A percentile compares a stretch with the other conserved stretches of the same genome.
Conservation (phyloP, 1,284 basidiomycete species). For the Irpex sp. region DNA sequence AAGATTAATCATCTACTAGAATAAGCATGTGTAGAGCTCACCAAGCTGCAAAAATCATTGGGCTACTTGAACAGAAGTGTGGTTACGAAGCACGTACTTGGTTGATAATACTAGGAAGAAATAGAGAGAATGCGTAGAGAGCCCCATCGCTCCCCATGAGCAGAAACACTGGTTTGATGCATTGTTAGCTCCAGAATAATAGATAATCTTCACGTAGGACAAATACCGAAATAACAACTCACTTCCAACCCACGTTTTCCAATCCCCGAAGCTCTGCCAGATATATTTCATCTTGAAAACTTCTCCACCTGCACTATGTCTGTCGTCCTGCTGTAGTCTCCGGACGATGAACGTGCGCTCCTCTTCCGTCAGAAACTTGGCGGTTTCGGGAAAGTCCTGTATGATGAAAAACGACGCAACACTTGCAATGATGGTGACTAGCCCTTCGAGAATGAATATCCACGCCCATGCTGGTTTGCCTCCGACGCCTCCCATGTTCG, state of each 20-base stretch:
- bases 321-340: slow-evolving; percentile 63
- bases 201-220: too few relatives aligned
- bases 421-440: slow-evolving; percentile 47
- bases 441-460: slow-evolving; percentile 71
- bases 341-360: slow-evolving; percentile 69
- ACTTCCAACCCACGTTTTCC: slow-evolving; percentile 75
- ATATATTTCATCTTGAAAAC: slow-evolving; percentile 59
- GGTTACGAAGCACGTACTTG: slow-evolving; percentile 27
- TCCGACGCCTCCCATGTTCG: slow-evolving; percentile 66
- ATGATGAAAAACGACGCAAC: slow-evolving; percentile 68
- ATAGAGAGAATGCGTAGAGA: slow-evolving; percentile 70
- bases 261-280: slow-evolving; percentile 56
- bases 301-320: slow-evolving; percentile 73
- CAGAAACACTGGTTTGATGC: slow-evolving; percentile 40
- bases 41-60: slow-evolving; percentile 35
- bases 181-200: background rate
- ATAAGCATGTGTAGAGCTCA: slow-evolving; percentile 25
- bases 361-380: slow-evolving; percentile 66
- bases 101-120: slow-evolving; percentile 70
- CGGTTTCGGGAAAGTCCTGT: slow-evolving; percentile 79
- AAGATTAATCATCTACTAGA: too few relatives aligned
- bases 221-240: slow-evolving; percentile 18
- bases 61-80: too few relatives aligned
- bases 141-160: slow-evolving; percentile 51
- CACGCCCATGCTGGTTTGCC: slow-evolving; percentile 57